These are phyloP conservation scores for Ceratobasidium papillatum DNA, from an alignment of 1,284 basidiomycete genomes.

Conservation along the genomic window DNA sequence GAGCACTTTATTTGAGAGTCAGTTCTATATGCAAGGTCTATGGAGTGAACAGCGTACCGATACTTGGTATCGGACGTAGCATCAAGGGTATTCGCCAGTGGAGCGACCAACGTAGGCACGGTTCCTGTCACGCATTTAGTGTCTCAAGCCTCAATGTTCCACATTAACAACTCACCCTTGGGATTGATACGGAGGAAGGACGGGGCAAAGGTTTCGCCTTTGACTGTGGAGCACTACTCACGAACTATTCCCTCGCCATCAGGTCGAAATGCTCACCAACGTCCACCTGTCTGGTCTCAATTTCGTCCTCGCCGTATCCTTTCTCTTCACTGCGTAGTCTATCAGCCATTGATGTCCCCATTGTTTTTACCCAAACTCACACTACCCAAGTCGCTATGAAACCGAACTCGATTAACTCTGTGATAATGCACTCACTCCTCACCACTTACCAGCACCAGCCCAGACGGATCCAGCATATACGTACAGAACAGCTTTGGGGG, in stretches of 20 bases:
- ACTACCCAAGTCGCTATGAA: slow-evolving; percentile 42
- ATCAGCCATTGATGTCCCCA: neutral
- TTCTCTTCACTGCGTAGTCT: slow-evolving; percentile 65
- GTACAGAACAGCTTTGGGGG: slow-evolving; percentile 69
- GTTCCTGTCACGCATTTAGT: slow-evolving; percentile 60
- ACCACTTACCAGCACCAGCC: slow-evolving; percentile 65
- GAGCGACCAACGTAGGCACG: slow-evolving; percentile 86
- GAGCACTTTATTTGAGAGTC: slow-evolving; percentile 59
- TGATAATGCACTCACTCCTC: slow-evolving; percentile 54
- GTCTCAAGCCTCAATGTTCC: neutral
- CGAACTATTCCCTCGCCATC: neutral
- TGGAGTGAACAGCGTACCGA: slow-evolving; percentile 41
- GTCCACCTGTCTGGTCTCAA: slow-evolving; percentile 70
- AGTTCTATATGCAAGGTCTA: neutral
- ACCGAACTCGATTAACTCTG: slow-evolving; percentile 55
- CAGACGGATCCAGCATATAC: slow-evolving; percentile 65
- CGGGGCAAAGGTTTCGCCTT: slow-evolving; percentile 72
- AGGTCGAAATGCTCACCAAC: slow-evolving; percentile 56
- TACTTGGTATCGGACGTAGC: slow-evolving; percentile 80
- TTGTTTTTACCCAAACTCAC: neutral
- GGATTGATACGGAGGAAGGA: slow-evolving; percentile 79
- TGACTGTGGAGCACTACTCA: slow-evolving; percentile 54
- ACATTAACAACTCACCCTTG: slow-evolving; percentile 60
- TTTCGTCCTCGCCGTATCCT: slow-evolving; percentile 73
- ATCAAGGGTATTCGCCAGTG: slow-evolving; percentile 73